phyloP scores from a whole-genome alignment of 768 basidiomycete genomes.

The Xanthoconium purpureum region DNA sequence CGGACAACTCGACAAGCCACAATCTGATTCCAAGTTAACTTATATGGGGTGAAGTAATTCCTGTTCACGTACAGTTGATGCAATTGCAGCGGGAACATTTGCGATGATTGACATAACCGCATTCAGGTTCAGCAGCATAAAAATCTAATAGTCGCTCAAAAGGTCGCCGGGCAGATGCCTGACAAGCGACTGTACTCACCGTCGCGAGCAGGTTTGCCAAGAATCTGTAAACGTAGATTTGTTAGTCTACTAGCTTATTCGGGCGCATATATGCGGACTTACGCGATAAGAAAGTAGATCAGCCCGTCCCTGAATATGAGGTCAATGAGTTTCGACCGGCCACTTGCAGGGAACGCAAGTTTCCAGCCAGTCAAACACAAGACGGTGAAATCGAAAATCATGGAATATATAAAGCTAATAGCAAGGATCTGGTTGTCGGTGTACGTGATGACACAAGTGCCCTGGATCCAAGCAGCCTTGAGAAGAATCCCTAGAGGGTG shows the following conservation, averaged over 20 bases:
- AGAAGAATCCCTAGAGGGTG: constrained; percentile 49
- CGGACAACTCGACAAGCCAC: constrained; percentile 64
- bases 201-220: constrained; percentile 62
- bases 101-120: constrained; percentile 72
- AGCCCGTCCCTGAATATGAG: constrained; percentile 72
- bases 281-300: constrained; percentile 72
- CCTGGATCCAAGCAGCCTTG: constrained; percentile 52
- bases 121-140: constrained; percentile 68
- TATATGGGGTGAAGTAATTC: background rate
- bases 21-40: constrained; percentile 42
- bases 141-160: constrained; percentile 33
- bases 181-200: constrained; percentile 19
- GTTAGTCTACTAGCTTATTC: constrained; percentile 2
- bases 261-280: constrained; percentile 27
- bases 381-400: constrained; percentile 68
- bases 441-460: constrained; percentile 54
- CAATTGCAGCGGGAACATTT: constrained; percentile 70
- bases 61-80: constrained; percentile 50
- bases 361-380: constrained; percentile 61
- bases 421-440: constrained; percentile 62
- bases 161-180: background rate
- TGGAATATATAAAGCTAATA: constrained; percentile 68
- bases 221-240: constrained; percentile 44
- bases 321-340: constrained; percentile 54
- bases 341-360: constrained; percentile 44